These are phyloP conservation scores for Candida nemodendra DNA, from an alignment of 805 yeast species.

Conservation along the genomic window DNA sequence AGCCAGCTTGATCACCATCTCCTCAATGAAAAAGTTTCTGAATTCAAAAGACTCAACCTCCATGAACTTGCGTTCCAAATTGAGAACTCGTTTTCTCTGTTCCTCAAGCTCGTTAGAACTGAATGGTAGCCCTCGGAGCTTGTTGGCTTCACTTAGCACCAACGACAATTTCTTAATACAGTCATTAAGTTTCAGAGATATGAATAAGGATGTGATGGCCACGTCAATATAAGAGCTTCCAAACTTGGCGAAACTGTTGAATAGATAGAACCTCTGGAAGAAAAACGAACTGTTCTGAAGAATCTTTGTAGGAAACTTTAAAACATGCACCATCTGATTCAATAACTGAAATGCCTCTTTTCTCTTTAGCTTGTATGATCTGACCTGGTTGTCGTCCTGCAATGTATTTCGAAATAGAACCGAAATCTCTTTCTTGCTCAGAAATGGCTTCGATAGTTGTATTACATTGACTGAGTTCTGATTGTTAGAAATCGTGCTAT, in stretches of 20 bases:
- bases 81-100: constrained; percentile 55
- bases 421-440: constrained; percentile 29
- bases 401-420: constrained; percentile 19
- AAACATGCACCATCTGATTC: constrained; percentile 47
- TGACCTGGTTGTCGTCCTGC: constrained; percentile 19
- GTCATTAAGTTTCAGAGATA: constrained; percentile 80
- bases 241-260: constrained; percentile 56
- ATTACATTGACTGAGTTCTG: constrained; percentile 14
- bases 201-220: constrained; percentile 65
- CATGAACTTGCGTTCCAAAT: constrained; percentile 66
- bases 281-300: constrained; percentile 69
- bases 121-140: constrained; percentile 30
- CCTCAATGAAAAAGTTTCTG: constrained; percentile 65
- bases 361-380: constrained; percentile 24
- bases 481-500: not conserved
- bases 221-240: constrained; percentile 50
- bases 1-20: constrained; percentile 58
- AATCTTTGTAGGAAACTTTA: constrained; percentile 69
- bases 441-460: constrained; percentile 37
- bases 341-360: constrained; percentile 51
- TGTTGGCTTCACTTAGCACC: constrained; percentile 50
- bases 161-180: constrained; percentile 74
- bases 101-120: constrained; percentile 41
- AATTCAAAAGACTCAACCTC: constrained; percentile 82
- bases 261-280: constrained; percentile 68